phyloP scores from a whole-genome alignment of 495 filamentous ascomycete genomes.

The Trichocladium antarcticum region DNA sequence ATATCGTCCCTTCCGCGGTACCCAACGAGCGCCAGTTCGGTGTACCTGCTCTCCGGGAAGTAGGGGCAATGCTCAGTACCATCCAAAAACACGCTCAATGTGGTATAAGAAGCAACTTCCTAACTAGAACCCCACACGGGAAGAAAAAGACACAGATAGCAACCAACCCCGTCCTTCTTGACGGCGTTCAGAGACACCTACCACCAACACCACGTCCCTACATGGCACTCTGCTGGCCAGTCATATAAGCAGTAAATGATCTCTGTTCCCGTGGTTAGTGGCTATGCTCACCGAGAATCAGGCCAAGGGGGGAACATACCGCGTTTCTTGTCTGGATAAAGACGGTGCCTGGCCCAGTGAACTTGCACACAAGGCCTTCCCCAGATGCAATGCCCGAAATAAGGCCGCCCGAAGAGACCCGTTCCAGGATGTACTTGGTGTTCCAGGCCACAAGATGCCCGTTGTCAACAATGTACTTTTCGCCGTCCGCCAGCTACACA shows the following conservation, averaged over 20 bases:
- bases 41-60: too few relatives aligned
- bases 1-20: too few relatives aligned
- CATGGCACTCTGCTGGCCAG: slow-evolving; percentile 25
- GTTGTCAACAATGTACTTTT: slow-evolving; percentile 89
- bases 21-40: too few relatives aligned
- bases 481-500: slow-evolving; percentile 55
- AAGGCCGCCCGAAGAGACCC: slow-evolving; percentile 79
- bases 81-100: too few relatives aligned
- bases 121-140: not conserved
- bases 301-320: slow-evolving; percentile 26
- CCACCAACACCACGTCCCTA: not conserved
- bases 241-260: slow-evolving; percentile 38
- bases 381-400: slow-evolving; percentile 65
- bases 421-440: slow-evolving; percentile 81
- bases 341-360: slow-evolving; percentile 81
- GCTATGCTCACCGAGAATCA: not conserved
- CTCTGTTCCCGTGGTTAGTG: slow-evolving; percentile 17
- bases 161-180: not conserved
- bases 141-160: not conserved
- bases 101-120: too few relatives aligned
- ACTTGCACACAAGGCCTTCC: slow-evolving; percentile 89
- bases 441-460: slow-evolving; percentile 97
- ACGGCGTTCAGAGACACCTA: not conserved
- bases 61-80: too few relatives aligned
- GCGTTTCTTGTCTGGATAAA: slow-evolving; percentile 92